Percentiles rank a stretch among this genome's conserved stretches.
Evolutionary conservation across 176 grass and related monocot genomes (phyloP).

Genomic region (Ensete ventricosum): DNA sequence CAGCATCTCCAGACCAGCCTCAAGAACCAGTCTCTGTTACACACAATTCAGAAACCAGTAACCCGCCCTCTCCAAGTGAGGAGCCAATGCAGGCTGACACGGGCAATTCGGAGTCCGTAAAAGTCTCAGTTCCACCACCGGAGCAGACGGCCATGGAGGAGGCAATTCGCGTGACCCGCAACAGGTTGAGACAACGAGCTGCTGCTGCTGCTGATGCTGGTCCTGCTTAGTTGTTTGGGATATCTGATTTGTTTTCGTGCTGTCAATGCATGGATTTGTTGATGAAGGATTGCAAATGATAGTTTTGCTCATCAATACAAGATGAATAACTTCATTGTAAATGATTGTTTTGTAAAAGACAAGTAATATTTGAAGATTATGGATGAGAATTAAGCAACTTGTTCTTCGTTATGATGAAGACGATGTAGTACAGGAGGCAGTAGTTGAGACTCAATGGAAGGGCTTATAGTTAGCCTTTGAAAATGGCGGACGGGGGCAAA

Average conservation of each 20-base stretch:
- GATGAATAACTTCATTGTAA: background rate
- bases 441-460: too few species aligned
- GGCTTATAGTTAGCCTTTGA: constrained; percentile 11
- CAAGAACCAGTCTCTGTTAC: background rate
- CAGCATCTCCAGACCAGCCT: background rate
- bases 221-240: background rate
- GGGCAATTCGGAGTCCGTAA: background rate
- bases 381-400: background rate
- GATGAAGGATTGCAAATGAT: background rate
- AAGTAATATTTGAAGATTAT: background rate
- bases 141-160: constrained; percentile 17
- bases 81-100: constrained; percentile 12
- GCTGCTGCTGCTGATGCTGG: background rate
- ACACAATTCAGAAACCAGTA: background rate
- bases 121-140: constrained; percentile 3
- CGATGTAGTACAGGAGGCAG: background rate
- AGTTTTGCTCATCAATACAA: background rate
- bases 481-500: constrained; percentile 41
- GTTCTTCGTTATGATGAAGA: background rate
- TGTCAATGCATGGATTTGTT: background rate
- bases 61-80: constrained; percentile 2
- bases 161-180: constrained; percentile 14
- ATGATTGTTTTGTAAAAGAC: background rate
- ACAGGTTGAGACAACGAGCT: constrained; percentile 22
- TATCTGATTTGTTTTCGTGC: background rate